A percentile compares a stretch with the other conserved stretches of the same genome.
phyloP scores from a whole-genome alignment of 306 rosid genomes.

The Castanea mollissima region DNA sequence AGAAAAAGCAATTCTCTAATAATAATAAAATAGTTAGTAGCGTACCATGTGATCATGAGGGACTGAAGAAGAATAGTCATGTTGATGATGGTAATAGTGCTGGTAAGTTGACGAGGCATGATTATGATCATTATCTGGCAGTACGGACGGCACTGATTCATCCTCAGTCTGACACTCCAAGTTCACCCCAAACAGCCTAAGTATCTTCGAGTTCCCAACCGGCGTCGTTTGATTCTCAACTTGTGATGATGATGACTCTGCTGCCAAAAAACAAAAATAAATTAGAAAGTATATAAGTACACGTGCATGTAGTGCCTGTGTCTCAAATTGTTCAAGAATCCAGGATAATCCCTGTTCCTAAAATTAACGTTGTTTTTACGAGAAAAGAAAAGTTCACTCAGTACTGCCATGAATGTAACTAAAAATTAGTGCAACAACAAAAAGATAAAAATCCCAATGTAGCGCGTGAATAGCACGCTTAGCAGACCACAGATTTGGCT shows the following conservation, averaged over 20 bases:
- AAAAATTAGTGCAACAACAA: background rate
- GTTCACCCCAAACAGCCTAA: conserved; percentile 92
- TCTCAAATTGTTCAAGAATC: background rate
- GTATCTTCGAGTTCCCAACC: conserved; percentile 51
- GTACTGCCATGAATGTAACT: too few species aligned
- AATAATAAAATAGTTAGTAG: conserved; percentile 1
- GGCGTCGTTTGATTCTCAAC: conserved; percentile 42
- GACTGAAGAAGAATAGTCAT: conserved; percentile 19
- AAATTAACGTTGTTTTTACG: background rate
- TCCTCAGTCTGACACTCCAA: conserved; percentile 70
- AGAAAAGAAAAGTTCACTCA: background rate
- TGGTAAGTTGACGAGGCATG: conserved; percentile 36
- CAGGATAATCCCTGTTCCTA: too few species aligned
- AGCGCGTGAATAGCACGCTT: conserved; percentile 6
- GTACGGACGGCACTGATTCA: conserved; percentile 35
- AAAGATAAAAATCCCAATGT: too few species aligned
- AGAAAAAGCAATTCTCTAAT: background rate
- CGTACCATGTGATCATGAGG: conserved; percentile 62
- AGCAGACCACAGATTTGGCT: too few species aligned
- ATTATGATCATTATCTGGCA: background rate
- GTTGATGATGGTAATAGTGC: conserved; percentile 31
- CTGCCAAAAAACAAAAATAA: background rate
- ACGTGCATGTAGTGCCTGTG: conserved; percentile 32
- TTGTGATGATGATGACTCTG: conserved; percentile 33
- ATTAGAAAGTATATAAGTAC: conserved; percentile 14